Conservation (phyloP, 331 rosid genomes). For the Arachis monticola region DNA sequence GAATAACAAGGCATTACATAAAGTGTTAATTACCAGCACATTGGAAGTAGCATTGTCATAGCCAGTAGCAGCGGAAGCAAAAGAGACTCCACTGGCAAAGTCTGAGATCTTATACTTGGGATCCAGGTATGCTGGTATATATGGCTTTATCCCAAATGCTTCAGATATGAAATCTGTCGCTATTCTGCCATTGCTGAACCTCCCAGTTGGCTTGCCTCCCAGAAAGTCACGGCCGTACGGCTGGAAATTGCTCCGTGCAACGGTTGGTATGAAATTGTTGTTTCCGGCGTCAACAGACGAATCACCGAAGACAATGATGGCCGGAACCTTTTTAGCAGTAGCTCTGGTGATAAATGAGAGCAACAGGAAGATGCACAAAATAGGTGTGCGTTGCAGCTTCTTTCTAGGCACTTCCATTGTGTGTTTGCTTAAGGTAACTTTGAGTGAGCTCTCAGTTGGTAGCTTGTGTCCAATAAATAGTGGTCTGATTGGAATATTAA, state of each 20-base stretch:
- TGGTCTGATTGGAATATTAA: constrained; percentile 33
- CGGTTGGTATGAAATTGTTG: constrained; percentile 68
- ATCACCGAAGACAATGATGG: constrained; percentile 71
- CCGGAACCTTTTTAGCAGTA: constrained; percentile 53
- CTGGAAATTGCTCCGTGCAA: constrained; percentile 67
- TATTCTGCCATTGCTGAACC: constrained; percentile 71
- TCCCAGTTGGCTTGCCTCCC: constrained; percentile 68
- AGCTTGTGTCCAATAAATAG: constrained; percentile 39
- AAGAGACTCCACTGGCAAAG: constrained; percentile 69
- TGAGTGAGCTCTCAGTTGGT: constrained; percentile 7
- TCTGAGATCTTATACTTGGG: constrained; percentile 65
- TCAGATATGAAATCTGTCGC: constrained; percentile 66
- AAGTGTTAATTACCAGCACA: constrained; percentile 49
- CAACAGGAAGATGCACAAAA: constrained; percentile 27
- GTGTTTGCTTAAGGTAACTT: not conserved
- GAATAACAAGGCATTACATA: too few relatives aligned
- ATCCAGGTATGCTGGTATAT: constrained; percentile 70
- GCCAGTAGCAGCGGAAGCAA: constrained; percentile 80
- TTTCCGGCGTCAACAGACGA: constrained; percentile 78
- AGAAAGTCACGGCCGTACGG: constrained; percentile 74
- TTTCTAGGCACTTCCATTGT: constrained; percentile 17
- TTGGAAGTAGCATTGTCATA: constrained; percentile 69
- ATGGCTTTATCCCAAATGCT: constrained; percentile 58
- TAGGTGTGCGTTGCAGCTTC: not conserved
- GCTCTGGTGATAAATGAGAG: not conserved